Conservation (phyloP, 345 rosid species). For the Mallotus nudiflorus region DNA sequence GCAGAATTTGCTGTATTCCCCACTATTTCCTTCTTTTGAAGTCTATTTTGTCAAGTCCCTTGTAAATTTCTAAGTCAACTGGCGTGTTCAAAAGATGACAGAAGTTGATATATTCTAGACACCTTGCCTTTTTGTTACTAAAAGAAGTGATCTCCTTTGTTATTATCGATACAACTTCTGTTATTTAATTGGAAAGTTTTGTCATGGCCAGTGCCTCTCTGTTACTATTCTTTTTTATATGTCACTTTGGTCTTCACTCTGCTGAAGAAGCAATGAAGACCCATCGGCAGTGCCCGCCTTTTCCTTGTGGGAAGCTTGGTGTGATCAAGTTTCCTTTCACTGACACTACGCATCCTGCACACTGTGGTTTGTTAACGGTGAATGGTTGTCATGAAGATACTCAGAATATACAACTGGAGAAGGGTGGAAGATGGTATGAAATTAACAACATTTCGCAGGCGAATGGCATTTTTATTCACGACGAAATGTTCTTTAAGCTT, state of each 20-base stretch:
- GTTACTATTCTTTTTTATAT: slow-evolving; percentile 3
- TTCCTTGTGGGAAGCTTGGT: slow-evolving; percentile 35
- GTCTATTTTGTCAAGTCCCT: background rate
- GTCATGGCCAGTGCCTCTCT: background rate
- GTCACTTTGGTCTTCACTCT: slow-evolving; percentile 4
- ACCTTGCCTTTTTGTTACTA: background rate
- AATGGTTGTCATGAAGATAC: slow-evolving; percentile 17
- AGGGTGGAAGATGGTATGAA: slow-evolving; percentile 29
- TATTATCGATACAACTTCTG: background rate
- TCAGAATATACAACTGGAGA: slow-evolving; percentile 35
- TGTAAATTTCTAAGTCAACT: slow-evolving; percentile 3
- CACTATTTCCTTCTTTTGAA: background rate
- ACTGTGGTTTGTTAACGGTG: slow-evolving; percentile 38
- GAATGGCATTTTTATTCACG: slow-evolving; percentile 22
- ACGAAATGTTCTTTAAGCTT: slow-evolving; percentile 13
- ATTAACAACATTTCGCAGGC: slow-evolving; percentile 36
- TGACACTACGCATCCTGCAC: background rate
- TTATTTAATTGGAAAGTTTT: background rate
- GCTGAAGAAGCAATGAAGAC: background rate
- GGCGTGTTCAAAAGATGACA: background rate
- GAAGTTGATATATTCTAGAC: background rate
- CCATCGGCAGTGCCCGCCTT: slow-evolving; percentile 11
- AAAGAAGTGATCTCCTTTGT: background rate
- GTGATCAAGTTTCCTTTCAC: slow-evolving; percentile 40
- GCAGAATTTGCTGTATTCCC: no score